Conservation (phyloP, 306 rosid species). For the Casuarina glauca region DNA sequence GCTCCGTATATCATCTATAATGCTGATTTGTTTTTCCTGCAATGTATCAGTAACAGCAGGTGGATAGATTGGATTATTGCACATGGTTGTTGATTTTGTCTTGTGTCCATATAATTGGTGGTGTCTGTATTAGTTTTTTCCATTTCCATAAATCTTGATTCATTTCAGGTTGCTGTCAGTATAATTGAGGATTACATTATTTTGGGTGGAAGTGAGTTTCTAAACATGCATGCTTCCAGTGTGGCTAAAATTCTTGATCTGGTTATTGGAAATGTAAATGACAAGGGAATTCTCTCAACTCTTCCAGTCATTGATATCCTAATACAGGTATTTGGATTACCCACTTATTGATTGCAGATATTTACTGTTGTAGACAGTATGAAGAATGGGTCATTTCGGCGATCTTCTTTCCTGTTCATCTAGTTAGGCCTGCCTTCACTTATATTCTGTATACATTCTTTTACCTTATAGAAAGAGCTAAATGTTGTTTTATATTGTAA, state of each 20-base stretch:
- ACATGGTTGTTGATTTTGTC: neutral
- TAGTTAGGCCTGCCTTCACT: neutral
- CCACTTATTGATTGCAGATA: slow-evolving; percentile 15
- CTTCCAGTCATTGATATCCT: slow-evolving; percentile 86
- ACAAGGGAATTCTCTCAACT: slow-evolving; percentile 73
- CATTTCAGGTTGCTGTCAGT: slow-evolving; percentile 71
- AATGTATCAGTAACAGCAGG: neutral
- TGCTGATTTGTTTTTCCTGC: neutral
- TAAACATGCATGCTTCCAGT: slow-evolving; percentile 73
- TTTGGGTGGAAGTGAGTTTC: slow-evolving; percentile 86
- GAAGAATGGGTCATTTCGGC: neutral
- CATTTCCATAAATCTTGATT: slow-evolving; percentile 26
- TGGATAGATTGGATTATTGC: neutral
- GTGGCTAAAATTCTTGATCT: slow-evolving; percentile 85
- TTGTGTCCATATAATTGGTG: neutral
- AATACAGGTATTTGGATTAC: slow-evolving; percentile 59
- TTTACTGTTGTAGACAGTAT: neutral
- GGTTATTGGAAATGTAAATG: slow-evolving; percentile 86
- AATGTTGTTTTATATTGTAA: neutral
- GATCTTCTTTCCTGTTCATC: neutral
- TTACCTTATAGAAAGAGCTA: neutral
- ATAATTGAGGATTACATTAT: slow-evolving; percentile 85
- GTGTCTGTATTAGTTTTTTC: slow-evolving; percentile 13
- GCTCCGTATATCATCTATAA: neutral
- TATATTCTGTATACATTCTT: neutral